These are phyloP conservation scores for Syncephalastrum monosporum DNA, from an alignment of 371 early-diverging fungal species.

Conservation along the genomic window DNA sequence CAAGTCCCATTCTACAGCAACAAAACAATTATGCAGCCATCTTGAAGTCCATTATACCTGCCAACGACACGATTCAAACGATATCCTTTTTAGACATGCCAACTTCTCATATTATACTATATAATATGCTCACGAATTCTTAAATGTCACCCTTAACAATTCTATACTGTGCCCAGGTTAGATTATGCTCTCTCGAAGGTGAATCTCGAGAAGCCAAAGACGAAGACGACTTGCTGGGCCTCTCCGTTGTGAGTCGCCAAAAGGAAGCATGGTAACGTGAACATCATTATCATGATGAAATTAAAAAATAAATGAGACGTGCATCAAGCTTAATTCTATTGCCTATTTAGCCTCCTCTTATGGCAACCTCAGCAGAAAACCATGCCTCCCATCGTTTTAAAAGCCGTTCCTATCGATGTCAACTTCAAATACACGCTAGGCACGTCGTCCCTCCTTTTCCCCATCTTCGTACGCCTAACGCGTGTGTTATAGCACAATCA, in stretches of 20 bases:
- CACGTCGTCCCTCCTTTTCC: not conserved
- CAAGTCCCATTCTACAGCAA: too few relatives aligned
- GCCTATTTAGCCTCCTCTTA: conserved; percentile 7
- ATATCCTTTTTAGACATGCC: too few relatives aligned
- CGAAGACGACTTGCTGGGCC: not conserved
- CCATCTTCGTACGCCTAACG: not conserved
- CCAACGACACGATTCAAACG: too few relatives aligned
- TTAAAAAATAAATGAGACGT: not conserved
- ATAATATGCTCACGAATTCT: too few relatives aligned
- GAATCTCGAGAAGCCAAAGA: not conserved
- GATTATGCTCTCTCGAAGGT: conserved; percentile 8
- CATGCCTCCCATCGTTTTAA: conserved; percentile 29
- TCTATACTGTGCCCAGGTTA: conserved; percentile 26
- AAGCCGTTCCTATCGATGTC: conserved; percentile 25
- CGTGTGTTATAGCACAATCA: not conserved
- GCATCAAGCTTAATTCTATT: conserved; percentile 7
- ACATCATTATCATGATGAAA: conserved; percentile 1
- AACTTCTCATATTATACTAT: too few relatives aligned
- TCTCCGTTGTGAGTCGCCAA: conserved; percentile 19
- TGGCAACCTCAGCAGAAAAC: conserved; percentile 23
- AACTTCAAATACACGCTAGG: conserved; percentile 25
- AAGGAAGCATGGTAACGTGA: conserved; percentile 30
- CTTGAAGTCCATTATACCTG: too few relatives aligned
- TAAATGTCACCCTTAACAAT: conserved; percentile 9
- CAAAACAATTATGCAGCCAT: too few relatives aligned